Evolutionary conservation across 2,329 filamentous ascomycete species (phyloP).

Genomic region (Verticillium albo-atrum): DNA sequence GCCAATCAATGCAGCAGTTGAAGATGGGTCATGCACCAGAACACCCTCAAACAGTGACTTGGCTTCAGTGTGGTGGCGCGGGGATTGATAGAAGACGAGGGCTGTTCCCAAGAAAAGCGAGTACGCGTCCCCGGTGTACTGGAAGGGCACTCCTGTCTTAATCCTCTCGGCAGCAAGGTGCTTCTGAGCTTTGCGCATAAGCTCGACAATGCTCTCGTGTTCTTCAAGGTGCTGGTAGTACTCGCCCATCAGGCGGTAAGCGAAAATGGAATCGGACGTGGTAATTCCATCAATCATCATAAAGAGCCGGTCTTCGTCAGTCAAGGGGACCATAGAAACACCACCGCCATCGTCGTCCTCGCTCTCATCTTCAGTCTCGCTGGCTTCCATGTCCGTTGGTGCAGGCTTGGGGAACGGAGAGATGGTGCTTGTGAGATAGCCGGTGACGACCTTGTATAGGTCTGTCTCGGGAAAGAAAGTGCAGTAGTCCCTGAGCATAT

Average conservation of each 20-base stretch:
- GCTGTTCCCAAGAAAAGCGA: conserved; percentile 80
- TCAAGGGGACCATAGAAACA: conserved; percentile 52
- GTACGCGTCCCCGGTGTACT: conserved; percentile 68
- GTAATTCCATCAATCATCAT: conserved; percentile 74
- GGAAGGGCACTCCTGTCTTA: conserved; percentile 65
- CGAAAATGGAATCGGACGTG: conserved; percentile 67
- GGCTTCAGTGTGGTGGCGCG: conserved; percentile 84
- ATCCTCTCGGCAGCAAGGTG: conserved; percentile 55
- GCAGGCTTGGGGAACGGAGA: conserved; percentile 66
- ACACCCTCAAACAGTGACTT: conserved; percentile 81
- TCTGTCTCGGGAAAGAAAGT: conserved; percentile 80
- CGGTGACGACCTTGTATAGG: conserved; percentile 74
- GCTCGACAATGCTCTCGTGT: conserved; percentile 74
- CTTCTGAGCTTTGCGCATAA: conserved; percentile 69
- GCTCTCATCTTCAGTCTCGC: conserved; percentile 43
- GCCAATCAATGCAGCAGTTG: conserved; percentile 79
- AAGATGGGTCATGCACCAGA: conserved; percentile 68
- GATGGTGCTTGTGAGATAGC: conserved; percentile 75
- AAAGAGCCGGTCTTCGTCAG: conserved; percentile 72
- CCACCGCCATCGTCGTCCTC: conserved; percentile 56
- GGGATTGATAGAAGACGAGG: conserved; percentile 84
- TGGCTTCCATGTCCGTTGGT: conserved; percentile 17
- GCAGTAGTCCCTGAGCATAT: conserved; percentile 75
- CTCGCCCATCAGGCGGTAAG: conserved; percentile 76
- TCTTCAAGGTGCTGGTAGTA: conserved; percentile 85